phyloP scores from a whole-genome alignment of 805 yeast genomes.

The Pichia scutulata region DNA sequence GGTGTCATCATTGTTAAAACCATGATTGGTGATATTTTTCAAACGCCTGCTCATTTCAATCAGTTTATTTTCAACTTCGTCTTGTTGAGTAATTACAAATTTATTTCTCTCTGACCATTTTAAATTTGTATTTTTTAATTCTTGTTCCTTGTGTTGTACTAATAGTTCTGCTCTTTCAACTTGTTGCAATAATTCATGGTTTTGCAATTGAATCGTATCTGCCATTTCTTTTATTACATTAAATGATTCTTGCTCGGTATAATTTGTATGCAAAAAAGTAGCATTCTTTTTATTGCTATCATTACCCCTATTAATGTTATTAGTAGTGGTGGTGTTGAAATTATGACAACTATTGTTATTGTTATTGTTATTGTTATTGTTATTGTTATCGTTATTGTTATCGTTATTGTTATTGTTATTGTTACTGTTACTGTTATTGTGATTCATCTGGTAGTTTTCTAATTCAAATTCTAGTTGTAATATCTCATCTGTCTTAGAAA shows the following conservation, averaged over 20 bases:
- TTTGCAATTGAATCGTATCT: conserved; percentile 3
- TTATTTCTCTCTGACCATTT: not conserved
- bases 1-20: not conserved
- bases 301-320: too few relatives aligned
- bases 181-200: conserved; percentile 1
- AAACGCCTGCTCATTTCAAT: conserved; percentile 2
- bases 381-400: too few relatives aligned
- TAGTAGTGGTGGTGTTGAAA: too few relatives aligned
- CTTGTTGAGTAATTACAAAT: conserved; percentile 3
- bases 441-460: not conserved
- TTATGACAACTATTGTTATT: too few relatives aligned
- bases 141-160: not conserved
- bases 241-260: not conserved
- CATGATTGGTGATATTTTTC: not conserved
- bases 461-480: conserved; percentile 3
- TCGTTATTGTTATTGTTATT: too few relatives aligned
- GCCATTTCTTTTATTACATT: conserved; percentile 2
- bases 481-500: conserved; percentile 6
- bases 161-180: conserved; percentile 3
- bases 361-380: too few relatives aligned
- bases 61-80: conserved; percentile 5
- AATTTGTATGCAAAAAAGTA: not conserved
- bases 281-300: not conserved
- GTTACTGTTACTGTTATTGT: too few relatives aligned
- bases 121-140: not conserved